A percentile compares a stretch with the other conserved stretches of the same genome.
phyloP scores from a whole-genome alignment of 2,329 filamentous ascomycete species.

The Trichoderma aggressivum region DNA sequence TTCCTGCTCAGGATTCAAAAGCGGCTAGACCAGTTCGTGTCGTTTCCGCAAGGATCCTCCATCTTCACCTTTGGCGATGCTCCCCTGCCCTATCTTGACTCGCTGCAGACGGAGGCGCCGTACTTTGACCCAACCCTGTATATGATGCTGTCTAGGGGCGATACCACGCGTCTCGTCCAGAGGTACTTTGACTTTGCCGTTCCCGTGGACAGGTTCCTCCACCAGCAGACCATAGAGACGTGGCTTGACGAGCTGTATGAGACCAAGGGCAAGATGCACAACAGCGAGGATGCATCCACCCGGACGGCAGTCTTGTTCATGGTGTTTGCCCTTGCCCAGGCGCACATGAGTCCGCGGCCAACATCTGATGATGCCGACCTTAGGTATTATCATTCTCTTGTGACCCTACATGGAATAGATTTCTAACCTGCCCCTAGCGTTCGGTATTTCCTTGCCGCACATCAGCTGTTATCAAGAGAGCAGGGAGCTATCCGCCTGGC shows the following conservation, averaged over 20 bases:
- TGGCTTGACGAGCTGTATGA: slow-evolving; percentile 13
- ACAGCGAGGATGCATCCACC: background rate
- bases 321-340: slow-evolving; percentile 13
- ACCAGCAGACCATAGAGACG: slow-evolving; percentile 8
- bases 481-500: slow-evolving; percentile 5
- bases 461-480: slow-evolving; percentile 1
- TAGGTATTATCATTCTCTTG: background rate
- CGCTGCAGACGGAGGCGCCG: background rate
- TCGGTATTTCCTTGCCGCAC: slow-evolving; percentile 8
- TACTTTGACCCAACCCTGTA: slow-evolving; percentile 13
- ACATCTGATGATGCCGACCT: slow-evolving; percentile 12
- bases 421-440: background rate
- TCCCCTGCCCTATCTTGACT: slow-evolving; percentile 13
- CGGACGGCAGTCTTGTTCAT: slow-evolving; percentile 8
- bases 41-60: slow-evolving; percentile 9
- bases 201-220: slow-evolving; percentile 11
- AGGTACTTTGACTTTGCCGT: slow-evolving; percentile 14
- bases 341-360: slow-evolving; percentile 7
- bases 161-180: slow-evolving; percentile 14
- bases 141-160: slow-evolving; percentile 8
- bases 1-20: slow-evolving; percentile 14
- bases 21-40: slow-evolving; percentile 5
- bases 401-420: background rate
- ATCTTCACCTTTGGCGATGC: slow-evolving; percentile 14
- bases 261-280: slow-evolving; percentile 12